Percentiles rank a stretch among this genome's conserved stretches.
Evolutionary conservation across 768 basidiomycete species (phyloP).

Genomic region (Panellus pusillus): DNA sequence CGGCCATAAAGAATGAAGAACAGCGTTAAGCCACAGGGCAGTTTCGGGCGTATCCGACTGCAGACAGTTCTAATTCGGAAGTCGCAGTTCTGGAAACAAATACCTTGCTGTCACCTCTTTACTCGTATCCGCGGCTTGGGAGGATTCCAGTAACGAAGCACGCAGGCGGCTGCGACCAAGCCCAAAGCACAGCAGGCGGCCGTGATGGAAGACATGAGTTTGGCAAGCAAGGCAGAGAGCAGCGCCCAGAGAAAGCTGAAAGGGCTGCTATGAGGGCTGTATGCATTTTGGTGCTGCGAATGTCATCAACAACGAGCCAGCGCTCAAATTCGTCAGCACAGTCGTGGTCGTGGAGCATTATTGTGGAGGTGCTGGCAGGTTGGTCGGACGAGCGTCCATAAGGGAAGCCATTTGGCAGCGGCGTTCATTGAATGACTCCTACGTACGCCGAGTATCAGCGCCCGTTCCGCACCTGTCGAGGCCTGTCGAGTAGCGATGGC

Average conservation of each 20-base stretch:
- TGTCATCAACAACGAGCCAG: constrained; percentile 34
- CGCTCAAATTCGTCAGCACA: too few species aligned
- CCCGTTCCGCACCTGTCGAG: too few species aligned
- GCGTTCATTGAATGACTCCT: too few species aligned
- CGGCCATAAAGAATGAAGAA: constrained; percentile 67
- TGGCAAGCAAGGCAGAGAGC: constrained; percentile 4
- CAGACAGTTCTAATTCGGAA: not conserved
- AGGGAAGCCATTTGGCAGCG: too few species aligned
- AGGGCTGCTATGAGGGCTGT: constrained; percentile 31
- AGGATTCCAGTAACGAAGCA: constrained; percentile 23
- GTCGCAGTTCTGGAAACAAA: not conserved
- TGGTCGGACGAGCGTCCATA: too few species aligned
- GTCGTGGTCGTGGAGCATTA: too few species aligned
- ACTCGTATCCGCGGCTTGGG: too few species aligned
- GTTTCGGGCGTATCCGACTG: constrained; percentile 32
- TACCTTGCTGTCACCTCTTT: not conserved
- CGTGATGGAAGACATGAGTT: not conserved
- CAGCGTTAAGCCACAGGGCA: constrained; percentile 62
- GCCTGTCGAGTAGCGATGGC: too few species aligned
- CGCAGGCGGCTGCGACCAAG: constrained; percentile 28
- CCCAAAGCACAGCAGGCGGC: constrained; percentile 28
- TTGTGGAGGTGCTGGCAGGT: too few species aligned
- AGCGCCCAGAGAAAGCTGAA: constrained; percentile 5
- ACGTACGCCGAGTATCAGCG: too few species aligned
- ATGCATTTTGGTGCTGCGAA: constrained; percentile 31